These are phyloP conservation scores for Globisporangium acanthophoron DNA, from an alignment of 352 stramenopile species.

Conservation along the genomic window DNA sequence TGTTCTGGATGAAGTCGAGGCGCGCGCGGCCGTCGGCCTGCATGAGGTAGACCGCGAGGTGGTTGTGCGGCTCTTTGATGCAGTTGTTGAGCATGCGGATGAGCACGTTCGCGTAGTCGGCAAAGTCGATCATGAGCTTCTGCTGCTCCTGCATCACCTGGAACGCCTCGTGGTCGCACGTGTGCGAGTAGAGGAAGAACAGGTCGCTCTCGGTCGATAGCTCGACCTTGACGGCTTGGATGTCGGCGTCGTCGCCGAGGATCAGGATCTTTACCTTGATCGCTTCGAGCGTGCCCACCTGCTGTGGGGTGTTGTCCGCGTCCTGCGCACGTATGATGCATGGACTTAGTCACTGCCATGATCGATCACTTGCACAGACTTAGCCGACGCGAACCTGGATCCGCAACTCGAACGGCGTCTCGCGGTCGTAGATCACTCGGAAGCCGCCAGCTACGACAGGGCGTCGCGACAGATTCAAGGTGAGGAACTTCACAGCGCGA, in stretches of 20 bases:
- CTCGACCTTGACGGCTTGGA: conserved; percentile 86
- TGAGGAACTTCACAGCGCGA: neutral
- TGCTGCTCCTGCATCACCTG: conserved; percentile 92
- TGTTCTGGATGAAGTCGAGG: conserved; percentile 95
- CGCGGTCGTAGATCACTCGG: conserved; percentile 88
- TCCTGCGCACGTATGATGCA: conserved; percentile 25
- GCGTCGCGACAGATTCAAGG: too few relatives aligned
- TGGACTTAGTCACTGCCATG: too few relatives aligned
- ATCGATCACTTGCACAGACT: too few relatives aligned
- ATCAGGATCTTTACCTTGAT: conserved; percentile 95
- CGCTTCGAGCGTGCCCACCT: conserved; percentile 90
- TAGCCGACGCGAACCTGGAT: conserved; percentile 52
- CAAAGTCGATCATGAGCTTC: conserved; percentile 95
- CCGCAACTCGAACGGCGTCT: conserved; percentile 88
- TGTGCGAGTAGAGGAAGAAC: conserved; percentile 93
- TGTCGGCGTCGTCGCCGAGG: conserved; percentile 76
- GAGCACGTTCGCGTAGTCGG: conserved; percentile 91
- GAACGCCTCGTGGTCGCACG: conserved; percentile 84
- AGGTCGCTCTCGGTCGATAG: conserved; percentile 91
- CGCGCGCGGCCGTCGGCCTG: conserved; percentile 86
- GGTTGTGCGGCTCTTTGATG: conserved; percentile 93
- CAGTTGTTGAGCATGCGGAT: conserved; percentile 95
- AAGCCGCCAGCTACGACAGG: conserved; percentile 61
- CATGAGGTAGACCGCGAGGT: conserved; percentile 93
- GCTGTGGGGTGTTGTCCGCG: conserved; percentile 77